phyloP scores from a whole-genome alignment of 2,329 filamentous ascomycete species.

The Neofusicoccum ribis region DNA sequence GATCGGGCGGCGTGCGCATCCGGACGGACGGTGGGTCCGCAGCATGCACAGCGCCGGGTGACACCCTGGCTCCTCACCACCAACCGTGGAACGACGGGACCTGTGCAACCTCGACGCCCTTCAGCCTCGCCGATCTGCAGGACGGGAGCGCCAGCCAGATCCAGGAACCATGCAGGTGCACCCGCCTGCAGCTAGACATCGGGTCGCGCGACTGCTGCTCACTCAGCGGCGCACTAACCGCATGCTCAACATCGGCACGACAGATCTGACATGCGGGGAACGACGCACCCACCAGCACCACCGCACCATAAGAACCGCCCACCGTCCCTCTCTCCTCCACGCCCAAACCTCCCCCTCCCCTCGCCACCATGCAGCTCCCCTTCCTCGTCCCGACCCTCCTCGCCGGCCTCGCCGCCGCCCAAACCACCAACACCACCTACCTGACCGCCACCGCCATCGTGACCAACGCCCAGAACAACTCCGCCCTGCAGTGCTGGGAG shows the following conservation, averaged over 20 bases:
- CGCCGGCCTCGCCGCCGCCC: not conserved
- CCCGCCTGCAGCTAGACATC: not conserved
- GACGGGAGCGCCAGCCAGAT: not conserved
- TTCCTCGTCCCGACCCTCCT: not conserved
- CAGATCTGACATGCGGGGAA: not conserved
- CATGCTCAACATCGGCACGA: not conserved
- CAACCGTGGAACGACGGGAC: not conserved
- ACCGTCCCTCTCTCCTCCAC: not conserved
- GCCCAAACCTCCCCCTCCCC: not conserved
- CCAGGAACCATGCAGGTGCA: not conserved
- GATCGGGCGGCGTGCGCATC: not conserved
- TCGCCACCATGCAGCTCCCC: not conserved
- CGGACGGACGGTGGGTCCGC: not conserved
- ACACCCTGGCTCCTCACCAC: too few species aligned
- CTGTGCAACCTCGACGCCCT: too few species aligned
- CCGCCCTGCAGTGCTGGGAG: conserved; percentile 38
- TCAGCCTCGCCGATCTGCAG: not conserved
- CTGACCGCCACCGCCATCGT: conserved; percentile 36
- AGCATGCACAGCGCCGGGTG: too few species aligned
- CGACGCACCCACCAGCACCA: not conserved
- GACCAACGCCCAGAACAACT: conserved; percentile 32
- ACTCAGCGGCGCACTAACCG: not conserved
- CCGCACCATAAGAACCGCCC: not conserved
- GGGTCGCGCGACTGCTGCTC: not conserved
- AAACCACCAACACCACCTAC: conserved; percentile 1